Base-by-base conservation (phyloP, 306 rosid species). In the Lathyrus sativus region DNA sequence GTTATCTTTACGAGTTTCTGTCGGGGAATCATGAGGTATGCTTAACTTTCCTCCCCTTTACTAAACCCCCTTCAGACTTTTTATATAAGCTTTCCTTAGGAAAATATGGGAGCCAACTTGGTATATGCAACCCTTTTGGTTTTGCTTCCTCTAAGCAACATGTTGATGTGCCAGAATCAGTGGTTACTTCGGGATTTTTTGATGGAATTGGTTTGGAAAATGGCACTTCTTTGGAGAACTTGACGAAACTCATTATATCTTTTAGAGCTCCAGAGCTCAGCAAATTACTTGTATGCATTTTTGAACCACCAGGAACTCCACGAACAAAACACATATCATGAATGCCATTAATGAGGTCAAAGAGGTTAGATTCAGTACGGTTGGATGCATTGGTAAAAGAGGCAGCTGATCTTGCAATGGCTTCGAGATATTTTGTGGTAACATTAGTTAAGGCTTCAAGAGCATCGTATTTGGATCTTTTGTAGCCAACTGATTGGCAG, bases 31-130 rank as follows among this genome's bases (percentile, higher is more conserved):
- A n/a, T n/a, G n/a, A n/a, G n/a, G n/a, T n/a, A n/a, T n/a, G n/a
- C n/a, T n/a, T n/a, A n/a, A n/a, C n/a, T n/a, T n/a, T n/a, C n/a
- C n/a, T n/a, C n/a, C n/a, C n/a, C n/a, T n/a, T n/a, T n/a, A 45
- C 14, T 70, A 10, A 65, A 50, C 51, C 70, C 69, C 18, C 13
- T 14, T 53, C 44, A 41, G 75, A 5, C 7, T 33, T 68, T 49
- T 46, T 61, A 39, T 62, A 18, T 26, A 68, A 65, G 69, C 70
- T 77, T 46, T 60, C 67, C 0, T 72, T 65, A 3, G 95, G 95
- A 29, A 84, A 76, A 53, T 54, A 76, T 48, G 92, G 96, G 45
- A 89, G 90, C 96, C 96, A 89, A 29, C 71, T 65, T 39, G 96
- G 96, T 37, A 89, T 65, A 28, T 86, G 90, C 44, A 65, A 74